Evolutionary conservation across 2,329 filamentous ascomycete species (phyloP), one percentile per base, ranked within the genome.

Genomic region (Trichothecium sympodiale): DNA sequence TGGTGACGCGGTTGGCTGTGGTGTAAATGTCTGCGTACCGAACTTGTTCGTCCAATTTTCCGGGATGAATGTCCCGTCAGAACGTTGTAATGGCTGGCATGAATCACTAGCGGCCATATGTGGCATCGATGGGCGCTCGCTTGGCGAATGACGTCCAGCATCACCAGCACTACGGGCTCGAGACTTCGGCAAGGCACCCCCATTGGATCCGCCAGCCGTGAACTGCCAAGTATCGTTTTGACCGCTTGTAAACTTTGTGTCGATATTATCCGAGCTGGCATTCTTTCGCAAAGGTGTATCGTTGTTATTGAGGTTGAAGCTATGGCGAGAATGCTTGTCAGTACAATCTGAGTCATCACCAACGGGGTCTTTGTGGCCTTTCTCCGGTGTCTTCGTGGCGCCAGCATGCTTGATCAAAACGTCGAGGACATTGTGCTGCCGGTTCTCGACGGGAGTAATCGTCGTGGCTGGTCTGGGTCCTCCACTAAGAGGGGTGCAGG

Each of bases 221-320:
- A 76, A 76, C 37, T 67, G 58, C 64, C 63, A 72, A 15, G 56
- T 52, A 25, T 57, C 53, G 5, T 57, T 44, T 15, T 74, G 65
- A 12, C 67, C 64, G 4, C 68, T 59, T 15, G 65, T 65, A 52
- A 80, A 80, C 28, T 59, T 69, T 14, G 74, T 79, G 51, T 75
- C 74, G 44, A 80, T 79, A 35, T 69, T 73, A 38, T 80, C 73
- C 15, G 68, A 58, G 45, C 69, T 77, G 38, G 55, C 66, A 3
- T 52, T 53, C 29, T 58, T 53, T 26, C 50, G 54, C 15, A 56
- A 49, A n/a, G 58, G 48, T 36, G 57, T 57, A 29, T 67, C 60
- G 40, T 64, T 56, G 38, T 62, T 43, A 26, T 62, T 50, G 38
- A 75, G 64, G 33, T 56, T 62, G 48, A 77, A 77, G 55, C 73